Evolutionary conservation across 768 basidiomycete species (phyloP).

Genomic region (Kwoniella dendrophila): DNA sequence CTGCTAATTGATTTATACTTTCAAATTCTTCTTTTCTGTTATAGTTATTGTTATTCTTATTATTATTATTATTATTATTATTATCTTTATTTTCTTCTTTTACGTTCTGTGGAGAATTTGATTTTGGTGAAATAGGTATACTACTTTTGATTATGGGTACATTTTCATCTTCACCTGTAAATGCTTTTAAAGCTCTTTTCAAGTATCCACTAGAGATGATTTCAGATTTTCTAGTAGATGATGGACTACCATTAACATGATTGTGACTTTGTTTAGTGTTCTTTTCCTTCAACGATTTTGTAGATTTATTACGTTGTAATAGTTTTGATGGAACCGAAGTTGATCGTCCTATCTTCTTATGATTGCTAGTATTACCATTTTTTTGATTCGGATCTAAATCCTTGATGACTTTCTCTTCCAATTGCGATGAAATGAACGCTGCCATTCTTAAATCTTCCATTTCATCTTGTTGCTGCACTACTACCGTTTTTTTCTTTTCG

Average conservation of each 20-base stretch:
- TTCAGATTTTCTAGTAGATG: constrained; percentile 13
- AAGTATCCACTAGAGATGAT: constrained; percentile 22
- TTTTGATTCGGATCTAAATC: neutral
- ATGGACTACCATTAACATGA: neutral
- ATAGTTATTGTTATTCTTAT: too few species aligned
- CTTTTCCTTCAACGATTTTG: neutral
- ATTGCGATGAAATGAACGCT: constrained; percentile 8
- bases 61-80: too few species aligned
- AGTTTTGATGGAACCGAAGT: constrained; percentile 29
- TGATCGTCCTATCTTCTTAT: constrained; percentile 13
- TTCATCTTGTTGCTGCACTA: neutral
- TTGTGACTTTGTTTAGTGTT: neutral
- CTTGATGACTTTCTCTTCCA: neutral
- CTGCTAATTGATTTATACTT: constrained; percentile 4
- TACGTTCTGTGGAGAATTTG: too few species aligned
- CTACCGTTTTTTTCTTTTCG: neutral
- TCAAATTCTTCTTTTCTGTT: neutral
- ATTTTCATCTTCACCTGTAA: constrained; percentile 12
- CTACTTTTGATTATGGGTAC: constrained; percentile 1
- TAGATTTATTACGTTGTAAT: constrained; percentile 19
- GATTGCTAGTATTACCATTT: neutral
- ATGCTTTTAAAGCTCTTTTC: constrained; percentile 15
- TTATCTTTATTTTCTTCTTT: too few species aligned
- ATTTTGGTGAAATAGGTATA: constrained; percentile 7
- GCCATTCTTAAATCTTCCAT: constrained; percentile 18